Evolutionary conservation across 768 basidiomycete species (phyloP), one percentile per base, ranked within the genome.

Genomic region (Boletus vermiculosoides): DNA sequence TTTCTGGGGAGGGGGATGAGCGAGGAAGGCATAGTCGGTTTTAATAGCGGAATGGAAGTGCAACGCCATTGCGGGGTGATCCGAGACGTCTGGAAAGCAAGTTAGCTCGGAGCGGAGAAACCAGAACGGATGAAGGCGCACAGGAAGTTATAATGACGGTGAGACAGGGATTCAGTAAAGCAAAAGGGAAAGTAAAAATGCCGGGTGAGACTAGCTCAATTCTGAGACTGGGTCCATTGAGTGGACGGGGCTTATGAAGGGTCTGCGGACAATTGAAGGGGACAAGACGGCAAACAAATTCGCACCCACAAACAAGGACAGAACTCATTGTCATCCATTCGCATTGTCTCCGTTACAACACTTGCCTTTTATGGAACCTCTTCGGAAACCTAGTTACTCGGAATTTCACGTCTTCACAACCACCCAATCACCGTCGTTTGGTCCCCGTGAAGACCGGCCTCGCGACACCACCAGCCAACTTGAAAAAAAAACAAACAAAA

Each of bases 21-120:
- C 73, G 2, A 80, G 77, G 62, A 80, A 80, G n/a, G 78, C 53
- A 57, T 78, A 79, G 8, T 64, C 50, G 11, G 55, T 49, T 59
- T 59, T 67, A 54, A 62, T 50, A 52, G 56, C 28, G 9, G 63
- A 45, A 45, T 50, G 39, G 16, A 30, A 20, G 20, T 50, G 55
- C 16, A 33, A 15, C 12, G 58, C 13, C 61, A 65, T 66, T 34
- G 42, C 47, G 58, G 59, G 39, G 52, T 51, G n/a, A 56, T 56
- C 54, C 23, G 52, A 25, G 31, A 47, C 12, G 49, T 57, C 63
- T 56, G 45, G 45, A 37, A 49, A 31, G 18, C 25, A 54, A 37
- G 37, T 64, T 15, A 61, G 57, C 34, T 22, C 33, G 45, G 16
- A 36, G 45, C n/a, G 9, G 39, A 13, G 48, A 39, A 54, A 54